These are phyloP conservation scores for Parietaria judaica DNA, from an alignment of 306 rosid species.

Conservation along the genomic window DNA sequence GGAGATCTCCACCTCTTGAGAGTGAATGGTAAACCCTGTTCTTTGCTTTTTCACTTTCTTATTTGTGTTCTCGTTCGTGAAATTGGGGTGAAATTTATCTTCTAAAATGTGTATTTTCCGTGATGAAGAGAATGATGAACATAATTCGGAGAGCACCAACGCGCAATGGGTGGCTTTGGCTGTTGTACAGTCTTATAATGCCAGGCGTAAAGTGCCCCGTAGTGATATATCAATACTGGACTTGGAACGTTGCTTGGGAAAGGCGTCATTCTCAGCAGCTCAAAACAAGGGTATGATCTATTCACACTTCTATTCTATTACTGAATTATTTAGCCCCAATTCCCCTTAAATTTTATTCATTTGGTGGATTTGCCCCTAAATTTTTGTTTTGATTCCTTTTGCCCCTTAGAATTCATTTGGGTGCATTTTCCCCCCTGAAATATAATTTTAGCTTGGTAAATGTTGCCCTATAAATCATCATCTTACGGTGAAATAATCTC, in stretches of 20 bases:
- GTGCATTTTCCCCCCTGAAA: too few relatives aligned
- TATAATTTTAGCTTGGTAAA: too few relatives aligned
- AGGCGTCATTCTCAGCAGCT: slow-evolving; percentile 66
- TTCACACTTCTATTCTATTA: neutral
- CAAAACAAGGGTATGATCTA: slow-evolving; percentile 54
- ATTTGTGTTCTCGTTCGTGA: neutral
- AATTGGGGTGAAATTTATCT: neutral
- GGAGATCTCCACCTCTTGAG: slow-evolving; percentile 87
- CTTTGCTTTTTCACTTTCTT: neutral
- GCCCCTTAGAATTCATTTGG: too few relatives aligned
- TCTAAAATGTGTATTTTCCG: neutral
- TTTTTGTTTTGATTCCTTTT: too few relatives aligned
- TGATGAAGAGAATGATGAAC: slow-evolving; percentile 37
- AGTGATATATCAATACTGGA: slow-evolving; percentile 61
- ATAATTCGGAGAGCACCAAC: slow-evolving; percentile 20
- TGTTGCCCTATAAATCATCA: too few relatives aligned
- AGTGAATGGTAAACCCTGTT: slow-evolving; percentile 50
- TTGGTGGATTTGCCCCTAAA: too few relatives aligned
- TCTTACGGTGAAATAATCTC: too few relatives aligned
- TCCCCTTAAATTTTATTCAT: too few relatives aligned
- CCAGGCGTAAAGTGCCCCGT: slow-evolving; percentile 73
- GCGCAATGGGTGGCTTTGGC: slow-evolving; percentile 80
- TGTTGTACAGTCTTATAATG: slow-evolving; percentile 79
- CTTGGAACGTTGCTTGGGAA: slow-evolving; percentile 62
- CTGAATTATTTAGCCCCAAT: too few relatives aligned